Conservation (phyloP, 2,329 filamentous ascomycete species). For the Sclerotinia sclerotiorum region DNA sequence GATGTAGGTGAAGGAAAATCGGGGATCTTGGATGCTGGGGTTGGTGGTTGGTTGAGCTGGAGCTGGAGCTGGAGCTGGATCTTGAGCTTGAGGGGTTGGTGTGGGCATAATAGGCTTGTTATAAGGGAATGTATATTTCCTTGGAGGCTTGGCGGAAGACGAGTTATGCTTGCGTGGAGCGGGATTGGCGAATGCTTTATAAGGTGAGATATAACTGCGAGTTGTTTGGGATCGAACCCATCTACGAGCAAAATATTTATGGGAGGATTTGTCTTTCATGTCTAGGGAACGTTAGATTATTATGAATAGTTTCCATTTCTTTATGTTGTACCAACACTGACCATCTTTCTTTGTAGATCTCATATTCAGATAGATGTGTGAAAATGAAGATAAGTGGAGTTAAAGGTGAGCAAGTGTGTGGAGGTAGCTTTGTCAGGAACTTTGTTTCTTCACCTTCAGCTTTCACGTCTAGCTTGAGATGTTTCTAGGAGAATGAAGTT, state of each 20-base stretch:
- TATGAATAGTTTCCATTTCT: not conserved
- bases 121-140: too few species aligned
- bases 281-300: not conserved
- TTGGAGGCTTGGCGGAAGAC: not conserved
- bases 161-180: not conserved
- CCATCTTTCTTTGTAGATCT: not conserved
- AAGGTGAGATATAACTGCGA: not conserved
- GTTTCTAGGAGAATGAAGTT: not conserved
- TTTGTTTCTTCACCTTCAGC: too few species aligned
- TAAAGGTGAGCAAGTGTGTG: not conserved
- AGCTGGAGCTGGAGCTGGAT: not conserved
- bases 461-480: not conserved
- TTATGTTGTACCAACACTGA: not conserved
- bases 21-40: not conserved
- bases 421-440: not conserved
- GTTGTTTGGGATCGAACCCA: conserved; percentile 2
- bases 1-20: not conserved
- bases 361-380: too few species aligned
- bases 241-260: not conserved
- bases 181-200: not conserved
- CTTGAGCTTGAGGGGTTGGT: not conserved
- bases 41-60: not conserved
- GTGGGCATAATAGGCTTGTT: too few species aligned
- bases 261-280: not conserved
- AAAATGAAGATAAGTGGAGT: too few species aligned